Conservation (phyloP, 2,329 filamentous ascomycete species). For the Talaromyces islandicus region DNA sequence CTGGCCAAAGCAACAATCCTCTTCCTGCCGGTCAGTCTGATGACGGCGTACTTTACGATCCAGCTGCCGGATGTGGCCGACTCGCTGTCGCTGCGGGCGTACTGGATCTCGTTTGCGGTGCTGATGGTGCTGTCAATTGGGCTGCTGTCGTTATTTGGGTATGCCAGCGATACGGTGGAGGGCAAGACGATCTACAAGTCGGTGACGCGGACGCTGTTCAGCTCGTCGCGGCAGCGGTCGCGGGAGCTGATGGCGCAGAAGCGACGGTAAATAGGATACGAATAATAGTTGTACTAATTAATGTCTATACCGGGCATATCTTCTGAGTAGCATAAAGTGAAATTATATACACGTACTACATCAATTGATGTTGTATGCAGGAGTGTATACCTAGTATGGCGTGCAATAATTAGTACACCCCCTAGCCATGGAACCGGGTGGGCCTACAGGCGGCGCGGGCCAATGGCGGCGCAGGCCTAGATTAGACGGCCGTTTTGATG, state of each 20-base stretch:
- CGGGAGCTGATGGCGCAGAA: constrained; percentile 11
- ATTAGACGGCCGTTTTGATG: neutral
- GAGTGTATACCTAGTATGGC: too few relatives aligned
- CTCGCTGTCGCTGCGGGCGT: constrained; percentile 56
- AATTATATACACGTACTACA: neutral
- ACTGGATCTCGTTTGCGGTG: constrained; percentile 63
- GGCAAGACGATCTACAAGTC: constrained; percentile 47
- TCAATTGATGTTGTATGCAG: too few relatives aligned
- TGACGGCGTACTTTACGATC: constrained; percentile 69
- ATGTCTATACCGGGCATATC: too few relatives aligned
- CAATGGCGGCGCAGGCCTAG: neutral
- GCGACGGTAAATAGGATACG: neutral
- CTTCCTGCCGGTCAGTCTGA: constrained; percentile 67
- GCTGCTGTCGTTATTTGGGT: constrained; percentile 52
- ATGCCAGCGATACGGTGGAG: constrained; percentile 53
- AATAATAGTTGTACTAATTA: neutral
- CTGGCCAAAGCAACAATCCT: constrained; percentile 70
- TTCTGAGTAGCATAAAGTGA: too few relatives aligned
- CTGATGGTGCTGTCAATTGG: constrained; percentile 56
- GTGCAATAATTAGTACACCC: neutral
- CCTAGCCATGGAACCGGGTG: neutral
- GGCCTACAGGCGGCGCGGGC: neutral
- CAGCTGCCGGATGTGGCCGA: constrained; percentile 53
- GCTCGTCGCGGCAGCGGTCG: constrained; percentile 23
- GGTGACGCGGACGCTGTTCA: constrained; percentile 31